Evolutionary conservation across 140 eudicot genomes (phyloP).

Genomic region (Bidens hawaiensis): DNA sequence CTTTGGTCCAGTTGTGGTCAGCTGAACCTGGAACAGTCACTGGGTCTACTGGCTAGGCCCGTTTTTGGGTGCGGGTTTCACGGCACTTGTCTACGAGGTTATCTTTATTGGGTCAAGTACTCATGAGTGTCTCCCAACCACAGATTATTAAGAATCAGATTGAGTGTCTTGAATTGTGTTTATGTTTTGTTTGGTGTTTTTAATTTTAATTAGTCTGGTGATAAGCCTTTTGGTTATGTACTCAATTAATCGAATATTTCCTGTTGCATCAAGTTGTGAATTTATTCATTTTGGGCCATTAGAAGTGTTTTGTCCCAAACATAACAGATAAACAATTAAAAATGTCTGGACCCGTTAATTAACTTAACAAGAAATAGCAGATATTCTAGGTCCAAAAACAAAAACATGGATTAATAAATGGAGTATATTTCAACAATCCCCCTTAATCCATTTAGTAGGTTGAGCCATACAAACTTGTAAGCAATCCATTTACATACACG

Average conservation of each 20-base stretch:
- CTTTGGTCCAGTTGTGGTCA: constrained; percentile 86
- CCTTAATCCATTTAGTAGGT: no score
- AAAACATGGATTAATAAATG: no score
- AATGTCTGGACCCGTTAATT: no score
- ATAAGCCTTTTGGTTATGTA: constrained; percentile 26
- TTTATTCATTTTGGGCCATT: constrained; percentile 16
- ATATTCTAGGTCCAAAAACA: no score
- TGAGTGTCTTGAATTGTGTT: constrained; percentile 12
- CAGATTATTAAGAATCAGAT: constrained; percentile 34
- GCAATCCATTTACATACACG: no score
- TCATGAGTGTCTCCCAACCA: constrained; percentile 60
- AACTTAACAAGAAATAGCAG: no score
- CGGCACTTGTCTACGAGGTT: constrained; percentile 60
- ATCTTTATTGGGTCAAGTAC: constrained; percentile 52
- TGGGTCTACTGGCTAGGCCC: constrained; percentile 96
- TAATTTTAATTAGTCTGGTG: constrained; percentile 18
- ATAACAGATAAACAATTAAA: no score
- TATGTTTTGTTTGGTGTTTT: constrained; percentile 20
- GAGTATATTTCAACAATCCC: no score
- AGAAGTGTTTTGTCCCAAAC: no score
- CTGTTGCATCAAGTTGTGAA: constrained; percentile 29
- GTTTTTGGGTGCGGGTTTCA: constrained; percentile 57
- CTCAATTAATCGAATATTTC: constrained; percentile 30
- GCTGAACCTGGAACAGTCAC: constrained; percentile 87
- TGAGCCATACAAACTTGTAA: no score